phyloP scores from a whole-genome alignment of 208 protist genomes.

The Wallacemonas collosoma region DNA sequence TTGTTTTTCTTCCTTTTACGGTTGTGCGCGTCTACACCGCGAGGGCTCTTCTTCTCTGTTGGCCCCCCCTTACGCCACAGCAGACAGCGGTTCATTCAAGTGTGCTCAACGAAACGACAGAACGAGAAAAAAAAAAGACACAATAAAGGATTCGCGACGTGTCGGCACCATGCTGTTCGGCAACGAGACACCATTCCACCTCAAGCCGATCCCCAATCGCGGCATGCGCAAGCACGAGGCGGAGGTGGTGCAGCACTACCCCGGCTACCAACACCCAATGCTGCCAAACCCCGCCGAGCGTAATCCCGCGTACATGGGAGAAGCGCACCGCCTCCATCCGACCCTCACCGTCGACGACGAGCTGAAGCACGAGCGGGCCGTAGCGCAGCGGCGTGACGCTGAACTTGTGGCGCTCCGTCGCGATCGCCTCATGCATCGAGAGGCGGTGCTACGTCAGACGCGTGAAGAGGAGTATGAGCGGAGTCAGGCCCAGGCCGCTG shows the following conservation, averaged over 20 bases:
- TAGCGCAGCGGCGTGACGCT: conserved; percentile 5
- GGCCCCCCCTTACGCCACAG: neutral
- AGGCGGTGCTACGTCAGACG: conserved; percentile 23
- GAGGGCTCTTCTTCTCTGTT: too few species aligned
- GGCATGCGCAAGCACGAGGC: conserved; percentile 64
- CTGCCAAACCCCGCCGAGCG: conserved; percentile 19
- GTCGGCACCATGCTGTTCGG: conserved; percentile 47
- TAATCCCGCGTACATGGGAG: conserved; percentile 37
- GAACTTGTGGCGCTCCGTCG: conserved; percentile 21
- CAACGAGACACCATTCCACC: conserved; percentile 60
- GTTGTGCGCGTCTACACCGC: too few species aligned
- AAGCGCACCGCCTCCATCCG: conserved; percentile 53
- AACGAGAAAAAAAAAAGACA: too few species aligned
- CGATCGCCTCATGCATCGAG: conserved; percentile 25
- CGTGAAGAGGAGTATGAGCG: conserved; percentile 40
- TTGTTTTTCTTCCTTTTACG: neutral
- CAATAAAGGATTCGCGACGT: too few species aligned
- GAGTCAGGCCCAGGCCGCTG: conserved; percentile 25
- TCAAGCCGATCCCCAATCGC: conserved; percentile 56
- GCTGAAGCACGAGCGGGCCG: conserved; percentile 35
- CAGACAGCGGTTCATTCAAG: neutral
- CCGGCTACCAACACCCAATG: conserved; percentile 60
- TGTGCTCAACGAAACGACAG: too few species aligned
- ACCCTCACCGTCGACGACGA: conserved; percentile 44
- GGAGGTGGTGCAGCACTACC: conserved; percentile 66